Percentiles rank a stretch among this genome's conserved stretches.
Conservation (phyloP, 139 green algal species). For the Auxenochlorella protothecoides region DNA sequence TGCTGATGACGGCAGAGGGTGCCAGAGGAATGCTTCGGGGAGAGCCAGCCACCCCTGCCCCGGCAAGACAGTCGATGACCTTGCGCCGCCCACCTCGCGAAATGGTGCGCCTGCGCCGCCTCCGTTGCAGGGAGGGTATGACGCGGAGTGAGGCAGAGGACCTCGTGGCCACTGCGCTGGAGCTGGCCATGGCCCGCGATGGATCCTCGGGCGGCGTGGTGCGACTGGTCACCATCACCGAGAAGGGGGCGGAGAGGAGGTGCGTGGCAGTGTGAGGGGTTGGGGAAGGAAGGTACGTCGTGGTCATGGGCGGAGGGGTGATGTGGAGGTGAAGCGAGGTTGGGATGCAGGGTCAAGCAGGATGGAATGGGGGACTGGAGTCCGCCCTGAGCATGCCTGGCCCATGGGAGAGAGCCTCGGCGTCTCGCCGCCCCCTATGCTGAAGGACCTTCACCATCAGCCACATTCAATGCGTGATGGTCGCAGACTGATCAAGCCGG, state of each 20-base stretch:
- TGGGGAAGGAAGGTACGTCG: background rate
- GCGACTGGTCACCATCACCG: conserved; percentile 60
- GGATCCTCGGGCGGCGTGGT: conserved; percentile 68
- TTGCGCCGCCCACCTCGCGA: too few relatives aligned
- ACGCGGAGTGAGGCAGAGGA: conserved; percentile 59
- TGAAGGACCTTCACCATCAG: background rate
- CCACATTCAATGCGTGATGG: background rate
- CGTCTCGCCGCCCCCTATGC: background rate
- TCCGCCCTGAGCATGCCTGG: too few relatives aligned
- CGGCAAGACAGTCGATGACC: too few relatives aligned
- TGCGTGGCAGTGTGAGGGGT: background rate
- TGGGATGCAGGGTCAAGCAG: background rate
- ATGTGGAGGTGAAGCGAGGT: background rate
- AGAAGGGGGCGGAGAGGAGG: conserved; percentile 27
- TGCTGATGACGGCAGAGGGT: too few relatives aligned
- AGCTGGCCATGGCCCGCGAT: conserved; percentile 76
- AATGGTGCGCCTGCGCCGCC: background rate
- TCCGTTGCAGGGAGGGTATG: conserved; percentile 57
- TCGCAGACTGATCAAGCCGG: conserved; percentile 12
- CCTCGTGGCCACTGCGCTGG: conserved; percentile 55
- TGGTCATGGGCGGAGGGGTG: background rate
- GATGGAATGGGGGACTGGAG: background rate
- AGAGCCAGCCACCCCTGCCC: too few relatives aligned
- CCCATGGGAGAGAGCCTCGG: too few relatives aligned
- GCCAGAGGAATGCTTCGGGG: too few relatives aligned